phyloP scores from a whole-genome alignment of 78 protist genomes.

The Dictyostelium discoideum region DNA sequence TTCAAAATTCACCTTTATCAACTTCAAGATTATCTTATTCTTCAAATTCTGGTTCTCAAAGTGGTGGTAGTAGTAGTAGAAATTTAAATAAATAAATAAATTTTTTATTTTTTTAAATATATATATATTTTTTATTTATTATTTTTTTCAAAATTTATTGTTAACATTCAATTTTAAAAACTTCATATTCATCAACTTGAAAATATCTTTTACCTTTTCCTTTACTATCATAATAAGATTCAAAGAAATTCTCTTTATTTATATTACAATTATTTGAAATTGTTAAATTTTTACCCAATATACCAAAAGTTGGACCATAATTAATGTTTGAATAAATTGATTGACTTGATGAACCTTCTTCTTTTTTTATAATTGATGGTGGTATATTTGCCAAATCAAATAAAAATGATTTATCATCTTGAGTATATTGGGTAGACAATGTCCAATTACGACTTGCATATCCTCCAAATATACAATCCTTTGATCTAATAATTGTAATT shows the following conservation, averaged over 20 bases:
- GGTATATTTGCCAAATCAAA: conserved; percentile 19
- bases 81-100: background rate
- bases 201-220: conserved; percentile 21
- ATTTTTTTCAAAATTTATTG: background rate
- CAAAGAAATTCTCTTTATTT: background rate
- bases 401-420: conserved; percentile 12
- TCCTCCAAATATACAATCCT: conserved; percentile 39
- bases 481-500: background rate
- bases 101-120: too few species aligned
- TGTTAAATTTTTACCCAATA: background rate
- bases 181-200: conserved; percentile 31
- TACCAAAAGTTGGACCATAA: background rate
- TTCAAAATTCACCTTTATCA: background rate
- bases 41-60: background rate
- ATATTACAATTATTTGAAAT: conserved; percentile 17
- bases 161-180: conserved; percentile 14
- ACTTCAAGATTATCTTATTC: background rate
- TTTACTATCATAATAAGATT: background rate
- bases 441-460: background rate
- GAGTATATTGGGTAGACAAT: background rate
- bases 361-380: conserved; percentile 9
- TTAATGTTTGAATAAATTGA: background rate
- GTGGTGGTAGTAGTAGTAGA: background rate
- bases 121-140: background rate
- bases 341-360: background rate